Base-by-base conservation (phyloP, 2,329 filamentous ascomycete species). In the Aureobasidium leucospermi region DNA sequence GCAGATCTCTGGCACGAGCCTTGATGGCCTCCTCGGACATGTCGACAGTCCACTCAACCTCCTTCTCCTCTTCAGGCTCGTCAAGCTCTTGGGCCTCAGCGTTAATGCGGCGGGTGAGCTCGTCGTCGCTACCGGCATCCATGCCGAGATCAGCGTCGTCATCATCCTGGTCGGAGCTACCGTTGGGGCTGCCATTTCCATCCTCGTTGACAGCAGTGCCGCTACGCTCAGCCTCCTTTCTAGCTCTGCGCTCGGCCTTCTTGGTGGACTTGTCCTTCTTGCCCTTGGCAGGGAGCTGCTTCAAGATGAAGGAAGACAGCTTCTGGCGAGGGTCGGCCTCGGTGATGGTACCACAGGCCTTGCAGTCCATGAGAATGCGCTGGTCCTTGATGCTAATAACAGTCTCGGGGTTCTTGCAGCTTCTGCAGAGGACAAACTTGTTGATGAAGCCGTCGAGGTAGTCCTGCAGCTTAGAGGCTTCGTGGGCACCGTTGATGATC, bases 401-500 rank as follows among this genome's bases (percentile, higher is more conserved):
- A 66, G 94, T 99, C 82, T 99, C 94, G 38, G 94, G 94, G 76
- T 99, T 99, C 85, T 96, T 96, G 87, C 94, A 99, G 76, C 95
- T 93, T 81, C 95, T 96, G 89, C 94, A 99, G 65, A 99, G 91
- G 70, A 99, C 94, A 68, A 97, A 99, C 79, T 90, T 96, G 81
- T 87, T 84, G 79, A 99, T 99, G 84, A 99, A 99, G 69, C 92
- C 92, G 74, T 97, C 93, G 51, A 99, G 89, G 69, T 96, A 92
- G 74, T 97, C 94, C 81, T 99, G 94, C 51, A 99, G 88, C 82
- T 97, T 97, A 75, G 82, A 79, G 64, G 93, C 86, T 67, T 99
- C 94, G 74, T 99, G 94, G 67, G 93, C 90, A 73, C 94, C 94
- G 79, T 99, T 99, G 84, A 99, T 97, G 79, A 99, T 99, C 93